Evolutionary conservation across 2,329 filamentous ascomycete species (phyloP), one percentile per base, ranked within the genome.

Genomic region (Fusarium aywerte): DNA sequence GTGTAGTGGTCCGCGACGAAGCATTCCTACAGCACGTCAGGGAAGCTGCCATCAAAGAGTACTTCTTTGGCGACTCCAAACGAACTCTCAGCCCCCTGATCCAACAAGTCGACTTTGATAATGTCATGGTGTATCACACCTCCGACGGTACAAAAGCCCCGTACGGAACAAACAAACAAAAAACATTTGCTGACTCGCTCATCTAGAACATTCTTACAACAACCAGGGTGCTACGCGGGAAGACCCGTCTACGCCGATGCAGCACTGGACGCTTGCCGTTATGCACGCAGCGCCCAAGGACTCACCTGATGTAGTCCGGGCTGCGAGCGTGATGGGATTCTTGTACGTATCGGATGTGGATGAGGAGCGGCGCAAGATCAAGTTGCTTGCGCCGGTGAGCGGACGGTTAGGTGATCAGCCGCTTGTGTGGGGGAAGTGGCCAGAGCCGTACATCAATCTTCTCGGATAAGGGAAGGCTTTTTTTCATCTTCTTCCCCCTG

Each of bases 271-370:
- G 1, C 81, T 98, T 10, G 93, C 95, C 1, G 89, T 99, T 52
- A 93, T 96, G 78, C 89, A 93, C 74, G 93, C 91, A 43, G 85
- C 87, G 3, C 79, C 87, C 0, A 89, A 86, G 44, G 93, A 96
- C 62, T 81, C 86, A 1, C 85, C 90, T 8, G 89, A 92, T 45
- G 85, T 87, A 2, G 89, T 98, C 42, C 87, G 92, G 13, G 90
- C 94, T 70, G 89, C 93, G 9, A 91, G 90, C 56, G 89, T 98
- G 29, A 91, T 96, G 85, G 96, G 96, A 0, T 99, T 97, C 74
- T 86, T 97, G 29, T 97, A 97, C 74, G 91, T 98, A 16, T 90
- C 92, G 1, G 92, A 97, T 64, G 92, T 98, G 5, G 94, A 99
- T 74, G 91, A 92, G 74, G 90, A 91, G 71, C 91, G 91, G 77